Percentiles rank a stretch among this genome's conserved stretches.
These are phyloP conservation scores for Rehmannia glutinosa DNA, from an alignment of 257 asterid species.

Conservation along the genomic window DNA sequence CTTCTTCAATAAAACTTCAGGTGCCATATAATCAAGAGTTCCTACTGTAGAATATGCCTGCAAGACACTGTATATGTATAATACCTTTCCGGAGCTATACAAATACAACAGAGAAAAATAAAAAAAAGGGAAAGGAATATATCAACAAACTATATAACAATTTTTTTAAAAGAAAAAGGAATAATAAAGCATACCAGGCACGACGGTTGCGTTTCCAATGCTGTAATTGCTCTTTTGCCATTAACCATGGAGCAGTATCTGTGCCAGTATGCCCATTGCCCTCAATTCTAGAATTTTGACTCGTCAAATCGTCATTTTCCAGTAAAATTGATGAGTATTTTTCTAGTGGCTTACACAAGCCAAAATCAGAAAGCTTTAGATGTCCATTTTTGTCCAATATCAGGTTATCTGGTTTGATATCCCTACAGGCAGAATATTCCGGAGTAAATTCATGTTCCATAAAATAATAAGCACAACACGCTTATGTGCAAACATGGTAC, in stretches of 20 bases:
- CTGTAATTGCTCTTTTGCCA: slow-evolving; percentile 95
- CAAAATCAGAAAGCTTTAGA: slow-evolving; percentile 93
- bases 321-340: slow-evolving; percentile 75
- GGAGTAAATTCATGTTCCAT: not conserved
- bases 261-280: slow-evolving; percentile 38
- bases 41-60: slow-evolving; percentile 99
- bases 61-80: no score
- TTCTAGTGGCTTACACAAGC: slow-evolving; percentile 54
- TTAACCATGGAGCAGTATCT: slow-evolving; percentile 69
- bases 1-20: slow-evolving; percentile 84
- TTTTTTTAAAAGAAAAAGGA: no score
- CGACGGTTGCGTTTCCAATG: slow-evolving; percentile 96
- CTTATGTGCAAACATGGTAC: not conserved
- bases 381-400: slow-evolving; percentile 92
- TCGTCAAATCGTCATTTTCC: slow-evolving; percentile 68
- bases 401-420: slow-evolving; percentile 94
- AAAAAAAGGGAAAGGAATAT: not conserved
- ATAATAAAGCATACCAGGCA: slow-evolving; percentile 57
- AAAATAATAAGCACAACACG: not conserved
- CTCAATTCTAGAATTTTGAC: slow-evolving; percentile 46
- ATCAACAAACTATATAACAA: no score
- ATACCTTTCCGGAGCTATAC: no score
- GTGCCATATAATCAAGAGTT: slow-evolving; percentile 98
- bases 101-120: no score
- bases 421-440: slow-evolving; percentile 44